Percentiles rank a stretch among this genome's conserved stretches.
These are phyloP conservation scores for Colletotrichum sp. DNA, from an alignment of 2,329 filamentous ascomycete genomes.

Conservation along the genomic window DNA sequence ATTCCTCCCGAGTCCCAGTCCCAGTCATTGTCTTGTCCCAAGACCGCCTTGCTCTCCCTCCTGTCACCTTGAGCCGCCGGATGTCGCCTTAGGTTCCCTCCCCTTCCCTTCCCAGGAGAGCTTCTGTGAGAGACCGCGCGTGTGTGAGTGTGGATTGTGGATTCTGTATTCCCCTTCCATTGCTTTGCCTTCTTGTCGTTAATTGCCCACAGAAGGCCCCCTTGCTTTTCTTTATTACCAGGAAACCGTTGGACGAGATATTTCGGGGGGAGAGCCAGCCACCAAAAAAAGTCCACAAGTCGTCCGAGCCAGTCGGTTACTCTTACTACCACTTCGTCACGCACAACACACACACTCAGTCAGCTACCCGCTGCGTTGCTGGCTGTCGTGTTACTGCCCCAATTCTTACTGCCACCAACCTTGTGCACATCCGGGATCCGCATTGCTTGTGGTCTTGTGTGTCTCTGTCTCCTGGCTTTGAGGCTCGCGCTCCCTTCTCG, in stretches of 20 bases:
- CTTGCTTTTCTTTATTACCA: slow-evolving; percentile 6
- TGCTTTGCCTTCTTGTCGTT: not conserved
- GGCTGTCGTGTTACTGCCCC: slow-evolving; percentile 4
- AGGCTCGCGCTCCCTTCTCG: slow-evolving; percentile 1
- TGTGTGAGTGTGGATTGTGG: not conserved
- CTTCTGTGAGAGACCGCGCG: not conserved
- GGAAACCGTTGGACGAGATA: slow-evolving; percentile 14
- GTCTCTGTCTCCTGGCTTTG: not conserved
- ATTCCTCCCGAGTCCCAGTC: not conserved
- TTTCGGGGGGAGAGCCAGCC: slow-evolving; percentile 9
- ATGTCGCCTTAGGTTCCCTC: not conserved
- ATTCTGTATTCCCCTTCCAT: not conserved
- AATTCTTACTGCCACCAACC: slow-evolving; percentile 13
- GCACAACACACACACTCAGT: not conserved
- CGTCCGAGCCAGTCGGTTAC: not conserved
- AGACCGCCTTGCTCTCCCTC: not conserved
- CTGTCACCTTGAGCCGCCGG: not conserved
- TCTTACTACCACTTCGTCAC: not conserved
- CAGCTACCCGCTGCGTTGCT: not conserved
- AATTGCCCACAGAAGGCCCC: not conserved
- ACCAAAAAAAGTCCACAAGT: not conserved
- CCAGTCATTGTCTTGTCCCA: not conserved
- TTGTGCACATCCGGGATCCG: slow-evolving; percentile 19
- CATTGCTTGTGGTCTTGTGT: slow-evolving; percentile 9
- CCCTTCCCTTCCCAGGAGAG: not conserved